Conservation (phyloP, 129 eudicot species). For the Ambrosia trifida region DNA sequence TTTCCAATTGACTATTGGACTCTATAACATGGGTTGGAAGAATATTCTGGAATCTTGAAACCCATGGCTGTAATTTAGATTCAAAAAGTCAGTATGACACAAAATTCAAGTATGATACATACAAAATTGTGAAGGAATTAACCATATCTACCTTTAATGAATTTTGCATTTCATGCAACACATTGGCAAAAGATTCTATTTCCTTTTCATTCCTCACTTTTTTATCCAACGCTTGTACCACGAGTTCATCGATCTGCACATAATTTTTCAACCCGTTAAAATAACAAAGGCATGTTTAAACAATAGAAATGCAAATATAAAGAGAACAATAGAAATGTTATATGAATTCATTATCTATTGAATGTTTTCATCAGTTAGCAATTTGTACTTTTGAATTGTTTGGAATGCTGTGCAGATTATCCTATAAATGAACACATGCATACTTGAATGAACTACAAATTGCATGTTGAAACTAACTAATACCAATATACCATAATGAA, state of each 20-base stretch:
- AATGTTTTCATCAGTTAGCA: neutral
- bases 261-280: neutral
- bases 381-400: constrained; percentile 8
- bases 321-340: neutral
- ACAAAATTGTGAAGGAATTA: constrained; percentile 1
- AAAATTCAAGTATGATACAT: neutral
- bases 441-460: neutral
- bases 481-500: neutral
- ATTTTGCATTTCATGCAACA: constrained; percentile 58
- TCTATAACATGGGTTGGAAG: constrained; percentile 31
- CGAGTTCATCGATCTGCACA: constrained; percentile 90
- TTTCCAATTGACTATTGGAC: constrained; percentile 41
- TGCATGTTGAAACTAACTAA: neutral
- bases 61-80: constrained; percentile 70
- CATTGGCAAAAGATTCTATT: constrained; percentile 62
- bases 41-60: constrained; percentile 59
- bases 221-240: constrained; percentile 66
- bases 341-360: neutral
- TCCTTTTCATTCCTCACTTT: constrained; percentile 54
- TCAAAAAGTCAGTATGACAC: constrained; percentile 5
- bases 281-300: neutral
- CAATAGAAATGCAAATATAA: constrained; percentile 1
- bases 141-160: constrained; percentile 64
- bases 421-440: neutral
- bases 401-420: constrained; percentile 2